Percentiles rank a stretch among this genome's conserved stretches.
phyloP scores from a whole-genome alignment of 768 basidiomycete genomes.

The Lyophyllum atratum region DNA sequence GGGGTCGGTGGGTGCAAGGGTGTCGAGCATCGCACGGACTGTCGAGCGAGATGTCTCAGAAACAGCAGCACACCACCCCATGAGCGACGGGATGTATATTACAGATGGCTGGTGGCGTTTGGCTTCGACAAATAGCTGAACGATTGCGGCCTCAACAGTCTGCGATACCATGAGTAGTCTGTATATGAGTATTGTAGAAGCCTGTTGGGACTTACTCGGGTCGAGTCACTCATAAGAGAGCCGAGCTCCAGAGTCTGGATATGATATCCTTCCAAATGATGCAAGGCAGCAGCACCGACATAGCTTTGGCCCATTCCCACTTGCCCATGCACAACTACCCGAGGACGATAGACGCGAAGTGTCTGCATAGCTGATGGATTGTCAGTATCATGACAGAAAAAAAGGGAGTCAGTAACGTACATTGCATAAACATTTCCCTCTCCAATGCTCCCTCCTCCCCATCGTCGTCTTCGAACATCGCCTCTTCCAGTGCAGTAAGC shows the following conservation, averaged over 20 bases:
- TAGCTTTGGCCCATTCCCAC: conserved; percentile 91
- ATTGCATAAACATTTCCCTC: conserved; percentile 85
- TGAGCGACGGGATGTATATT: conserved; percentile 89
- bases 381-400: conserved; percentile 3
- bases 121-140: conserved; percentile 94
- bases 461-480: conserved; percentile 82
- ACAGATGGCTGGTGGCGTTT: conserved; percentile 97
- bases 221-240: conserved; percentile 83
- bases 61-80: conserved; percentile 83
- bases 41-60: conserved; percentile 84
- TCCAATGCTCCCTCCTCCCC: conserved; percentile 84
- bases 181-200: not conserved
- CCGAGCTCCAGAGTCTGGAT: conserved; percentile 93
- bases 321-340: conserved; percentile 80
- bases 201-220: conserved; percentile 57
- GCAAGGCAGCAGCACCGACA: conserved; percentile 86
- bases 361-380: conserved; percentile 79
- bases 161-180: conserved; percentile 27
- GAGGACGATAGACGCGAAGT: conserved; percentile 85
- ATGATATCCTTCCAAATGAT: conserved; percentile 95
- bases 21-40: conserved; percentile 88
- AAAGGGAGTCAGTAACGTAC: conserved; percentile 42
- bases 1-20: conserved; percentile 88
- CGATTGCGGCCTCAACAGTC: conserved; percentile 91
- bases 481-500: conserved; percentile 88